These are phyloP conservation scores for Starmerella khaoyaiensis DNA, from an alignment of 805 yeast genomes.

Conservation along the genomic window DNA sequence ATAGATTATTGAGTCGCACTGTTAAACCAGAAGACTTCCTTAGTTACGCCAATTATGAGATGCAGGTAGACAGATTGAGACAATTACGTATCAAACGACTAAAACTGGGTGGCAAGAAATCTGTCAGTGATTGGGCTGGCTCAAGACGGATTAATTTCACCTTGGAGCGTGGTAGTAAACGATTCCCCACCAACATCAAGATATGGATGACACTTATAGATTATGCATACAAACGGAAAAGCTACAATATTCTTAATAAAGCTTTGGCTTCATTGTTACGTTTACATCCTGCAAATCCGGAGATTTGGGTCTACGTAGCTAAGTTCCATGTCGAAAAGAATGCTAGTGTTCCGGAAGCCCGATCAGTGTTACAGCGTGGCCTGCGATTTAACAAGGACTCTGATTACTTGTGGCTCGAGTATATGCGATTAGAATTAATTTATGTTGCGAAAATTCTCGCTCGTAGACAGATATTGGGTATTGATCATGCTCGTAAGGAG, in stretches of 20 bases:
- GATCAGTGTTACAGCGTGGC: slow-evolving; percentile 73
- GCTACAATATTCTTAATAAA: slow-evolving; percentile 30
- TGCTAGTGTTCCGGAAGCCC: slow-evolving; percentile 77
- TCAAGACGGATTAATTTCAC: slow-evolving; percentile 67
- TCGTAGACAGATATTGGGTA: slow-evolving; percentile 69
- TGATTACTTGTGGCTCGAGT: slow-evolving; percentile 64
- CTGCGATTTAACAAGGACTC: slow-evolving; percentile 71
- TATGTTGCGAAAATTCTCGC: slow-evolving; percentile 73
- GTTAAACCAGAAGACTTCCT: slow-evolving; percentile 64
- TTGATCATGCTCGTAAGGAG: slow-evolving; percentile 39
- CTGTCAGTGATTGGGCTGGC: slow-evolving; percentile 74
- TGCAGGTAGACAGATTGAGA: slow-evolving; percentile 63
- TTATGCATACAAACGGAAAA: slow-evolving; percentile 32
- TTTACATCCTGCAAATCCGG: slow-evolving; percentile 80
- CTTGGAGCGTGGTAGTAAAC: slow-evolving; percentile 67
- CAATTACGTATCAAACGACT: slow-evolving; percentile 56
- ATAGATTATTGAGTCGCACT: slow-evolving; percentile 73
- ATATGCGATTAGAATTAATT: slow-evolving; percentile 75
- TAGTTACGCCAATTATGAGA: slow-evolving; percentile 69
- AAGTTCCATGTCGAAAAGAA: slow-evolving; percentile 83
- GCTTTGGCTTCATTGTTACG: slow-evolving; percentile 67
- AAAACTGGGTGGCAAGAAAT: slow-evolving; percentile 27
- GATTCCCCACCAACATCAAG: slow-evolving; percentile 62
- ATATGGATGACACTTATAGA: slow-evolving; percentile 69
- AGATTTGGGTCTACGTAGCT: slow-evolving; percentile 91